A percentile compares a stretch with the other conserved stretches of the same genome.
Conservation (phyloP, 768 basidiomycete genomes). For the Ephemerocybe angulata region DNA sequence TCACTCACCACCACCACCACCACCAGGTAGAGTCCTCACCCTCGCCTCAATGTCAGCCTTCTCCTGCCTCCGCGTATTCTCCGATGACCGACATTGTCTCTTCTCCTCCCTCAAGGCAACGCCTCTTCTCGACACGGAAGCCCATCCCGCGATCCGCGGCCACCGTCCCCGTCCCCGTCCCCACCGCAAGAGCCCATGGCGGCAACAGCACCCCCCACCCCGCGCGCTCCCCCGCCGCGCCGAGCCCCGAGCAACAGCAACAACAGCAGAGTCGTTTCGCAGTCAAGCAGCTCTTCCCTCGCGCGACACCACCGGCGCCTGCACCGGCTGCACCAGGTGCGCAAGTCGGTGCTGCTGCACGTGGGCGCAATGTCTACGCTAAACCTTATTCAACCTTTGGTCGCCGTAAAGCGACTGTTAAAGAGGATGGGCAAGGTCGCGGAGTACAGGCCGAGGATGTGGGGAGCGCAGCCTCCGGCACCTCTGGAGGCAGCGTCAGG, state of each 20-base stretch:
- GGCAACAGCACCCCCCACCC: conserved; percentile 8
- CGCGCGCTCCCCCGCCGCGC: conserved; percentile 10
- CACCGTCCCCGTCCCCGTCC: conserved; percentile 8
- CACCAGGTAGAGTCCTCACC: conserved; percentile 32
- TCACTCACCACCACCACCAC: conserved; percentile 11
- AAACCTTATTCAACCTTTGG: conserved; percentile 31
- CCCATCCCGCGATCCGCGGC: conserved; percentile 6
- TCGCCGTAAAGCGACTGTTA: conserved; percentile 35
- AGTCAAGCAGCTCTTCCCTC: conserved; percentile 35
- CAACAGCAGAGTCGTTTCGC: conserved; percentile 7
- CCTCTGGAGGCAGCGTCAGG: background rate
- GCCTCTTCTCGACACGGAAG: conserved; percentile 14
- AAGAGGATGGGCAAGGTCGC: conserved; percentile 32
- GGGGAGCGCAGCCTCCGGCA: conserved; percentile 4
- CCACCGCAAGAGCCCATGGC: background rate
- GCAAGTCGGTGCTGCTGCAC: conserved; percentile 21
- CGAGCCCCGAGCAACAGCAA: conserved; percentile 10
- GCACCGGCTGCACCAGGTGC: conserved; percentile 29
- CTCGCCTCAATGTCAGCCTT: conserved; percentile 41
- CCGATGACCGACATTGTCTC: conserved; percentile 37
- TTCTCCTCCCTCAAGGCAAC: conserved; percentile 35
- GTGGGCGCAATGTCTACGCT: conserved; percentile 27
- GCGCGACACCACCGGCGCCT: conserved; percentile 45
- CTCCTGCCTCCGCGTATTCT: conserved; percentile 35
- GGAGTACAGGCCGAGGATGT: conserved; percentile 22